Evolutionary conservation across 805 yeast species (phyloP).

Genomic region (Kuraishia piskuri): DNA sequence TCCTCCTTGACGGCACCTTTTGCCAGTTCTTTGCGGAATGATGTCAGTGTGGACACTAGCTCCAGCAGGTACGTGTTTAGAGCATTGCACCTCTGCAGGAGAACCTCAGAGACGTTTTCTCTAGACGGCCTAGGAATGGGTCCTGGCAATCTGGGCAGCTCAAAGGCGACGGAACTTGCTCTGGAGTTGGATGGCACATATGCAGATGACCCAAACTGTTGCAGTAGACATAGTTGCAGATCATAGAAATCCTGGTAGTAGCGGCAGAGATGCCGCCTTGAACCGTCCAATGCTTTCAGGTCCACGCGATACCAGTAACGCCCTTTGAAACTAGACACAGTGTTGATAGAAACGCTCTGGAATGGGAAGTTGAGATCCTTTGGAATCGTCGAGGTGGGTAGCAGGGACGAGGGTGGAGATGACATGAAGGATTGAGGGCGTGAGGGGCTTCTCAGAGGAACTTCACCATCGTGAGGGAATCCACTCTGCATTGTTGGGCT

Average conservation of each 20-base stretch:
- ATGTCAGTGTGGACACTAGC: constrained; percentile 8
- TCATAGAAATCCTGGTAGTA: constrained; percentile 45
- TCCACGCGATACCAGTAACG: constrained; percentile 45
- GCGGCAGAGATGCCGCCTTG: constrained; percentile 26
- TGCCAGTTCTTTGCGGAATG: constrained; percentile 6
- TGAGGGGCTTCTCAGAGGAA: neutral
- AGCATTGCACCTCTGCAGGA: constrained; percentile 29
- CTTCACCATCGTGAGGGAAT: neutral
- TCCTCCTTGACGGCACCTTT: constrained; percentile 10
- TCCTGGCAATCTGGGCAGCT: constrained; percentile 35
- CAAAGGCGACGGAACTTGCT: constrained; percentile 5
- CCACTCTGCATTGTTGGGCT: neutral
- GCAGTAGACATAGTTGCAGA: constrained; percentile 28
- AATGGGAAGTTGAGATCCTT: neutral
- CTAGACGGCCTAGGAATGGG: constrained; percentile 34
- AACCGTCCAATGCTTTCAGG: constrained; percentile 9
- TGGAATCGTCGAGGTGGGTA: neutral
- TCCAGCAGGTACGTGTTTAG: constrained; percentile 30
- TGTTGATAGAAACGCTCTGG: constrained; percentile 26
- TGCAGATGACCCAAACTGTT: constrained; percentile 2
- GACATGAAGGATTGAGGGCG: neutral
- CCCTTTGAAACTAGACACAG: constrained; percentile 31
- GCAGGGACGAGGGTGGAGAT: constrained; percentile 8
- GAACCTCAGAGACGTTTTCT: constrained; percentile 17
- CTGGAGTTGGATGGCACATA: constrained; percentile 3